Conservation (phyloP, 192 early-diverging fungal genomes). For the Geranomyces variabilis region DNA sequence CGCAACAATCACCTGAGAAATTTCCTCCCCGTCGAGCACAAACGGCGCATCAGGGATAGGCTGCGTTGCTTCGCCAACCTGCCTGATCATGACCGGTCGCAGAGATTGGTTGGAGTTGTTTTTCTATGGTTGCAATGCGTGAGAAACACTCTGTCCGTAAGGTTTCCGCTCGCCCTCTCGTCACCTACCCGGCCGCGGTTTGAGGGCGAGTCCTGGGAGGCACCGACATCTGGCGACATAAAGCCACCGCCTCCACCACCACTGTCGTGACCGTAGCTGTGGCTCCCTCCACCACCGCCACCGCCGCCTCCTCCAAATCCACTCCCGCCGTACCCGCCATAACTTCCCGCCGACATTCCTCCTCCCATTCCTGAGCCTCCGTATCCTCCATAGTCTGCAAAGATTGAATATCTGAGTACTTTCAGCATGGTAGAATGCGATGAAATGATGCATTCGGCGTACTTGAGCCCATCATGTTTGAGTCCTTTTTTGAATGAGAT, state of each 20-base stretch:
- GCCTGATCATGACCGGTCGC: constrained; percentile 83
- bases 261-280: not conserved
- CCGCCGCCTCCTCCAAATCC: constrained; percentile 14
- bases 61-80: constrained; percentile 56
- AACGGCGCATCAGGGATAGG: constrained; percentile 62
- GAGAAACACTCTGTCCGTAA: not conserved
- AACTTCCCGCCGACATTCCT: not conserved
- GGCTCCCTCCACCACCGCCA: constrained; percentile 8
- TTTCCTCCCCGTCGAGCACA: constrained; percentile 68
- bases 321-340: constrained; percentile 7
- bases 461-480: constrained; percentile 20
- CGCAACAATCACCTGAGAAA: constrained; percentile 57
- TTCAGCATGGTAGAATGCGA: not conserved
- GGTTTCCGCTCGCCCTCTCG: not conserved
- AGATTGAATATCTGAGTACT: not conserved
- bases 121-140: not conserved
- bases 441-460: not conserved
- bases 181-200: not conserved
- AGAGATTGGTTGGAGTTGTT: constrained; percentile 60
- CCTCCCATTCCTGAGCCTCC: constrained; percentile 2
- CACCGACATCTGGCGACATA: constrained; percentile 14
- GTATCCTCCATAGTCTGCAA: constrained; percentile 29
- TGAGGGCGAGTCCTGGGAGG: constrained; percentile 12
- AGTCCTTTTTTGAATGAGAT: not conserved
- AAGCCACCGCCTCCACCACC: constrained; percentile 26